Percentiles rank a stretch among this genome's conserved stretches.
Evolutionary conservation across 306 rosid species (phyloP).

Genomic region (Carpinus fangiana): DNA sequence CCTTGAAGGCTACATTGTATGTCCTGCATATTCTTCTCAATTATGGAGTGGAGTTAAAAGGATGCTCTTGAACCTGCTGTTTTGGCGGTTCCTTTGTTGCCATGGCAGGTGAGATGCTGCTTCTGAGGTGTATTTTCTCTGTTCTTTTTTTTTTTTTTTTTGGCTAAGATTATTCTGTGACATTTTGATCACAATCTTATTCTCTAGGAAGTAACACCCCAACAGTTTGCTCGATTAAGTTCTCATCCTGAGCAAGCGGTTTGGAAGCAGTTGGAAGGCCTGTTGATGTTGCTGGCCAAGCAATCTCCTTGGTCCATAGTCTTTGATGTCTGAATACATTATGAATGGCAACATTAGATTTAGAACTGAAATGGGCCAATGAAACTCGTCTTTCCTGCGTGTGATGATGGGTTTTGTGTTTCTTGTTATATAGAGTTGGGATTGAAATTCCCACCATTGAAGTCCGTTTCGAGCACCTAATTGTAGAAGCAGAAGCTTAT

Average conservation of each 20-base stretch:
- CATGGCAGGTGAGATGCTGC: conserved; percentile 84
- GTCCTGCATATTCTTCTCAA: conserved; percentile 87
- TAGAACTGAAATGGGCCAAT: too few species aligned
- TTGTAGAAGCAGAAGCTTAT: too few species aligned
- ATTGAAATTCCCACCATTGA: too few species aligned
- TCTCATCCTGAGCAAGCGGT: conserved; percentile 86
- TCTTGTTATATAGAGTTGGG: too few species aligned
- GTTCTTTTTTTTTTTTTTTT: conserved; percentile 10
- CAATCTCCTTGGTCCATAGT: conserved; percentile 90
- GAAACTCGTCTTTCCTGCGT: too few species aligned
- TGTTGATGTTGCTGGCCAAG: conserved; percentile 85
- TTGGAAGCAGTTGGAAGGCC: conserved; percentile 87
- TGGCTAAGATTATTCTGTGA: conserved; percentile 12
- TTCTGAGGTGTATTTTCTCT: conserved; percentile 22
- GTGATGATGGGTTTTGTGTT: too few species aligned
- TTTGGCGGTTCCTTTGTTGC: conserved; percentile 71
- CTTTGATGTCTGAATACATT: too few species aligned
- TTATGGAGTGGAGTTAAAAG: conserved; percentile 87
- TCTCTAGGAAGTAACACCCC: conserved; percentile 89
- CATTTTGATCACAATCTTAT: conserved; percentile 26
- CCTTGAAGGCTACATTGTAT: conserved; percentile 80
- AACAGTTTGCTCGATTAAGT: conserved; percentile 90
- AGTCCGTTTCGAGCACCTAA: too few species aligned
- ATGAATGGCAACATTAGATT: too few species aligned
- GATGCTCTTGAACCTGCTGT: conserved; percentile 74